Evolutionary conservation across 306 rosid species (phyloP).

Genomic region (Casuarina cunninghamiana): DNA sequence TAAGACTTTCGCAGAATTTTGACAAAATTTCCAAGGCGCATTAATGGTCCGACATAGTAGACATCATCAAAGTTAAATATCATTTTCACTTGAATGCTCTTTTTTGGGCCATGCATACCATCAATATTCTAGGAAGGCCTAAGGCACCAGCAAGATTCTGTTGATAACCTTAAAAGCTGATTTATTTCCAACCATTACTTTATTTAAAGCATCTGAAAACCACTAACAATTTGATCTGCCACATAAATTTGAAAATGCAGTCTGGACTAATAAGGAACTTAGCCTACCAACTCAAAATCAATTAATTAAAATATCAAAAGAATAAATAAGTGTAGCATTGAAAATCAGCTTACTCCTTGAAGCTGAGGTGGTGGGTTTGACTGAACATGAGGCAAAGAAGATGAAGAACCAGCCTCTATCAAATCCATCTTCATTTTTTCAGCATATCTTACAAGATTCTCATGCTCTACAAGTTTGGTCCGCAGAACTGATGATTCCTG

Average conservation of each 20-base stretch:
- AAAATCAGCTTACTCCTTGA: slow-evolving; percentile 65
- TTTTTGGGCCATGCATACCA: not conserved
- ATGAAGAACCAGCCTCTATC: slow-evolving; percentile 47
- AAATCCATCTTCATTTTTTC: slow-evolving; percentile 54
- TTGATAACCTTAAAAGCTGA: not conserved
- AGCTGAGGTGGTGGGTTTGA: slow-evolving; percentile 52
- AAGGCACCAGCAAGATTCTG: not conserved
- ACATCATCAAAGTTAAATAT: not conserved
- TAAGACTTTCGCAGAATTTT: not conserved
- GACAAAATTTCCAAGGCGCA: not conserved
- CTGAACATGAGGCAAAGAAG: slow-evolving; percentile 44
- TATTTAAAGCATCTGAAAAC: not conserved
- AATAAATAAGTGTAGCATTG: slow-evolving; percentile 9
- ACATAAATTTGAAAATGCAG: not conserved
- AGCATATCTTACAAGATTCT: slow-evolving; percentile 69
- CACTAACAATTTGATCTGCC: not conserved
- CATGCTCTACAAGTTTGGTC: slow-evolving; percentile 66
- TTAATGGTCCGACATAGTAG: not conserved
- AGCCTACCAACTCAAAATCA: not conserved
- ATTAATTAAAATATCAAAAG: not conserved
- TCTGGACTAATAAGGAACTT: not conserved
- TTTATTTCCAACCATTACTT: slow-evolving; percentile 1
- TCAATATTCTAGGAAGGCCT: not conserved
- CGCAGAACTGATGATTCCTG: slow-evolving; percentile 84
- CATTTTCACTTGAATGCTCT: not conserved